Percentiles rank a stretch among this genome's conserved stretches.
Conservation (phyloP, 257 asterid species). For the Fraxinus americana region DNA sequence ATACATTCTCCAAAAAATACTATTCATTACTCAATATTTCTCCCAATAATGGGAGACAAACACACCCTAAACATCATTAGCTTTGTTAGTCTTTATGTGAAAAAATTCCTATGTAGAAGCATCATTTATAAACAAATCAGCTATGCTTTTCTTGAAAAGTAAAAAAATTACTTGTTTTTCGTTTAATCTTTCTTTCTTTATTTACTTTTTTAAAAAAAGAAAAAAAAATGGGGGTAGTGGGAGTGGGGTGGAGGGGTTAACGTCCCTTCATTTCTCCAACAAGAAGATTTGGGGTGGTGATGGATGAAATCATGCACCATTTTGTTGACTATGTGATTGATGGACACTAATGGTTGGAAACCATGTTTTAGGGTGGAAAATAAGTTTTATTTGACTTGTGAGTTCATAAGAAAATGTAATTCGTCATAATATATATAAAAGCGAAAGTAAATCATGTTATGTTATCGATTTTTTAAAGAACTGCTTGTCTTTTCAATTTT, state of each 20-base stretch:
- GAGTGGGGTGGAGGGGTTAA: not conserved
- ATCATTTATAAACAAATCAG: not conserved
- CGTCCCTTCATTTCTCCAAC: constrained; percentile 9
- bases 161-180: not conserved
- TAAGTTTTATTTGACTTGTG: constrained; percentile 3
- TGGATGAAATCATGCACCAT: constrained; percentile 33
- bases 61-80: too few species aligned
- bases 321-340: constrained; percentile 11
- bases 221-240: not conserved
- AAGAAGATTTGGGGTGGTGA: constrained; percentile 18
- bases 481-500: constrained; percentile 15
- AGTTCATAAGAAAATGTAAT: not conserved
- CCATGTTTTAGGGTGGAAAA: too few species aligned
- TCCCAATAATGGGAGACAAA: too few species aligned
- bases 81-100: not conserved
- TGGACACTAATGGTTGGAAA: too few species aligned
- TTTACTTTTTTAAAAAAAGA: not conserved
- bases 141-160: not conserved
- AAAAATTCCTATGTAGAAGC: not conserved
- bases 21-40: too few species aligned
- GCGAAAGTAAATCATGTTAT: not conserved
- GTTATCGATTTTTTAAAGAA: constrained; percentile 5
- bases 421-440: too few species aligned
- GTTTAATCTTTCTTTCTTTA: not conserved
- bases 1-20: too few species aligned